Base-by-base conservation (phyloP, 2,329 filamentous ascomycete genomes). In the Penicillium sp. region DNA sequence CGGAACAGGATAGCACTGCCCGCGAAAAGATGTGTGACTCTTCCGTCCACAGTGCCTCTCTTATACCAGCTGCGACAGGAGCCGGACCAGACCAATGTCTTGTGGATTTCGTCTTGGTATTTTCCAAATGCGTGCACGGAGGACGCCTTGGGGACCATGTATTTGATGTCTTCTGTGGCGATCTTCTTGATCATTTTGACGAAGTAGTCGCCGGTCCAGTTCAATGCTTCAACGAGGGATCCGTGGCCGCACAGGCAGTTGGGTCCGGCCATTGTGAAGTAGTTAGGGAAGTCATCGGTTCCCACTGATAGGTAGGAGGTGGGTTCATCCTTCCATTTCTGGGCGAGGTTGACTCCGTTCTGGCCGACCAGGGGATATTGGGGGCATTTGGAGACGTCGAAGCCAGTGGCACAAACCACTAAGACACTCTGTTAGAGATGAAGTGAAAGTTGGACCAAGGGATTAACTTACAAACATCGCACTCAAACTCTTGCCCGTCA, bases 21-120 rank as follows among this genome's bases (percentile, higher is more conserved):
- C 12, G 76, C 73, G 64, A 77, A 81, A n/a, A 77, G 69, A 7
- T 78, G 79, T 21, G 77, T 75, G 35, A 82, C 74, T 38, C 77
- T 69, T 19, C 80, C 78, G 45, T 80, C 75, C 5, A 73, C 66
- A 2, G 66, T 72, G 38, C 75, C 74, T 33, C 76, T 74, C 66
- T 81, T 80, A 67, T 85, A 85, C 82, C 82, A 85, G 53, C 78
- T 81, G 58, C 77, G 78, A 68, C 82, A 85, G 10, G 60, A 51
- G 19, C 62, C 64, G 2, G 65, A 63, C 65, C 65, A 67, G 9
- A 65, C 64, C 27, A 67, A 56, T 3, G 73, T 67, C 61, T 77
- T 73, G 66, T 84, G 81, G 62, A 83, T 81, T 50, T 76, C 75
- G 41, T 78, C 74, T 35, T 78, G 75, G 65, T 80, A 83, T 27